phyloP scores from a whole-genome alignment of 2,329 filamentous ascomycete species.

The Gnomoniopsis smithogilvyi region DNA sequence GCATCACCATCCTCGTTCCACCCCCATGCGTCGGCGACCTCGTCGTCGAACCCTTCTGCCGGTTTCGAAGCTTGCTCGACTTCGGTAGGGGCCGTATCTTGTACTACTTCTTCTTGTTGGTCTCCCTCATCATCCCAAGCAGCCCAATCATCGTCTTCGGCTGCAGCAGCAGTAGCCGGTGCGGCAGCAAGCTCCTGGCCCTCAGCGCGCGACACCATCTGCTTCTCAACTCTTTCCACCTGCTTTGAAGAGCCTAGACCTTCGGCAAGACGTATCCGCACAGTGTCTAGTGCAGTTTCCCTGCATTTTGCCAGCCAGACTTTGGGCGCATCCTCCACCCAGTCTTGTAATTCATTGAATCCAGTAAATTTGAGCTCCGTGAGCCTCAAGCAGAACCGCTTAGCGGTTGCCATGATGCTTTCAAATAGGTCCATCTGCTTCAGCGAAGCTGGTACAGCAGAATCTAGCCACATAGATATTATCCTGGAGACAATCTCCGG shows the following conservation, averaged over 20 bases:
- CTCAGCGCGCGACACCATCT: conserved; percentile 66
- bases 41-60: conserved; percentile 29
- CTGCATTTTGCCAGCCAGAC: conserved; percentile 85
- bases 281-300: conserved; percentile 72
- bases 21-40: conserved; percentile 34
- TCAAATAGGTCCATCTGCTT: conserved; percentile 71
- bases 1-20: conserved; percentile 30
- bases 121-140: conserved; percentile 73
- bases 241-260: conserved; percentile 63
- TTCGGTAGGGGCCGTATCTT: conserved; percentile 3
- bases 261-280: conserved; percentile 64
- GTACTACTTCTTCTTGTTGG: conserved; percentile 26
- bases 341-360: conserved; percentile 65
- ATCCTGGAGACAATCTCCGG: conserved; percentile 65
- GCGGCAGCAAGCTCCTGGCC: conserved; percentile 61
- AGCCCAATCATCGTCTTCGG: conserved; percentile 64
- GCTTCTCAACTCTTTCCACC: conserved; percentile 83
- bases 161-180: conserved; percentile 30
- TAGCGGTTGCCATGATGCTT: conserved; percentile 60
- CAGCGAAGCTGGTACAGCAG: conserved; percentile 72
- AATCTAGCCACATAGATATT: conserved; percentile 71
- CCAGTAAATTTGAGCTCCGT: conserved; percentile 60
- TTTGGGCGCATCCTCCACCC: conserved; percentile 75
- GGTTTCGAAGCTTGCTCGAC: conserved; percentile 19
- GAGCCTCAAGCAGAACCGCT: conserved; percentile 62